phyloP scores from a whole-genome alignment of 2,329 filamentous ascomycete species.

The Phialophora macrospora region DNA sequence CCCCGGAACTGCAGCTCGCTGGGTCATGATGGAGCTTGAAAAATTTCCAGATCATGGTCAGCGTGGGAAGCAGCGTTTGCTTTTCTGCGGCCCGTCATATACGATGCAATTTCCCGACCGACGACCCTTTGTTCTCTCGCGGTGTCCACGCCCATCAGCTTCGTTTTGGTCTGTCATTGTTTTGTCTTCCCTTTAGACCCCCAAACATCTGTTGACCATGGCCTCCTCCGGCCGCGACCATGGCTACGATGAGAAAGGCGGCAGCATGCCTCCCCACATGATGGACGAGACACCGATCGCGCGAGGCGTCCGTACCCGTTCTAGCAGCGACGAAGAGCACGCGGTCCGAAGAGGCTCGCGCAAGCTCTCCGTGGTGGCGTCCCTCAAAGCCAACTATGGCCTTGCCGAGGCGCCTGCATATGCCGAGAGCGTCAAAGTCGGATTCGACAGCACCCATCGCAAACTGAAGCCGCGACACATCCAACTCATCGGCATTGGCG shows the following conservation, averaged over 20 bases:
- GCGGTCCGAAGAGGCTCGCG: conserved; percentile 30
- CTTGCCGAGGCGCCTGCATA: conserved; percentile 24
- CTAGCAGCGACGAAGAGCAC: conserved; percentile 26
- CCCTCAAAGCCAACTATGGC: conserved; percentile 38
- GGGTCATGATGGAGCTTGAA: neutral
- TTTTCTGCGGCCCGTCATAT: neutral
- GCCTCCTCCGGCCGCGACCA: conserved; percentile 18
- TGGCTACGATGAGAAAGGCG: conserved; percentile 24
- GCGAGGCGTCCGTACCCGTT: conserved; percentile 30
- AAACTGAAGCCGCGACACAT: conserved; percentile 53
- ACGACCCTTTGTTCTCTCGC: neutral
- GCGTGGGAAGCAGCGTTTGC: neutral
- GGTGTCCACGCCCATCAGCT: too few species aligned
- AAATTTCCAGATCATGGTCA: neutral
- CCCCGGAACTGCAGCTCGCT: neutral
- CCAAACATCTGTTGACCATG: conserved; percentile 3
- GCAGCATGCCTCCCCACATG: conserved; percentile 24
- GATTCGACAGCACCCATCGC: conserved; percentile 39
- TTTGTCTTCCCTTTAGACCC: neutral
- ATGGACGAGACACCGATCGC: conserved; percentile 35
- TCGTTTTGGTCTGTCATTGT: neutral
- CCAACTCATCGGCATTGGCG: conserved; percentile 55
- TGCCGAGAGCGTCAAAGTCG: conserved; percentile 24
- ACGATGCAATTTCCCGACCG: conserved; percentile 4
- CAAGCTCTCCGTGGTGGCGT: conserved; percentile 35